These are phyloP conservation scores for Neobulgaria alba DNA, from an alignment of 2,329 filamentous ascomycete genomes.

Conservation along the genomic window DNA sequence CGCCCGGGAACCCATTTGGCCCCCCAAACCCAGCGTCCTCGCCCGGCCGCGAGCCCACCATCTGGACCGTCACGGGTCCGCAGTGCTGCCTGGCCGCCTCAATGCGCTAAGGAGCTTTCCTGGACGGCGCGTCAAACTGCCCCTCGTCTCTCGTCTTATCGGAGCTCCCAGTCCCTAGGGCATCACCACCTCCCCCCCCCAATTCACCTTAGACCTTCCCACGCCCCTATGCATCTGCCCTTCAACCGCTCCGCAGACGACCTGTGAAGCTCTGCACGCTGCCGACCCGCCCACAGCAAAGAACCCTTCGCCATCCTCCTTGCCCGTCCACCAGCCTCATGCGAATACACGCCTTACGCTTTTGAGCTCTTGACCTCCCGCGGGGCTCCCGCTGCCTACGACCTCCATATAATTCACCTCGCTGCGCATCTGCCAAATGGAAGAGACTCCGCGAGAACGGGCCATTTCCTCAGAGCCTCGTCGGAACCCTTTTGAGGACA, in stretches of 20 bases:
- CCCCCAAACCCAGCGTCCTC: too few species aligned
- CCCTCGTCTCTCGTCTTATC: too few species aligned
- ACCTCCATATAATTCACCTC: slow-evolving; percentile 38
- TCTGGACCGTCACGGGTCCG: too few species aligned
- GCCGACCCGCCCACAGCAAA: not conserved
- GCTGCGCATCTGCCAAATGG: slow-evolving; percentile 33
- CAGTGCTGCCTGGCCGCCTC: too few species aligned
- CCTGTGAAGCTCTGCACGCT: not conserved
- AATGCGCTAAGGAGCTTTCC: too few species aligned
- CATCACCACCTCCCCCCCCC: not conserved
- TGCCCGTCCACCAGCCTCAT: slow-evolving; percentile 1
- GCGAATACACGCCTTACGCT: slow-evolving; percentile 11
- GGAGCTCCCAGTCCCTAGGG: not conserved
- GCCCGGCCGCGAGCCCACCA: too few species aligned
- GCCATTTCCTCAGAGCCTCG: slow-evolving; percentile 55
- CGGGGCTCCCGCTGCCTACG: slow-evolving; percentile 12
- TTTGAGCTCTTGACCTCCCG: slow-evolving; percentile 19
- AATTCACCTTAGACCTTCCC: too few species aligned
- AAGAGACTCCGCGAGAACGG: slow-evolving; percentile 42
- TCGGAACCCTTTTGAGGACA: slow-evolving; percentile 55
- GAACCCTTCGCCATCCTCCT: not conserved
- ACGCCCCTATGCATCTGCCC: not conserved
- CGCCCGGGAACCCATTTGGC: too few species aligned
- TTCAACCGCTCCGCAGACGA: not conserved
- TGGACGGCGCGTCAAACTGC: too few species aligned